Evolutionary conservation across 2,329 filamentous ascomycete genomes (phyloP).

Genomic region (Colletotrichum karsti): DNA sequence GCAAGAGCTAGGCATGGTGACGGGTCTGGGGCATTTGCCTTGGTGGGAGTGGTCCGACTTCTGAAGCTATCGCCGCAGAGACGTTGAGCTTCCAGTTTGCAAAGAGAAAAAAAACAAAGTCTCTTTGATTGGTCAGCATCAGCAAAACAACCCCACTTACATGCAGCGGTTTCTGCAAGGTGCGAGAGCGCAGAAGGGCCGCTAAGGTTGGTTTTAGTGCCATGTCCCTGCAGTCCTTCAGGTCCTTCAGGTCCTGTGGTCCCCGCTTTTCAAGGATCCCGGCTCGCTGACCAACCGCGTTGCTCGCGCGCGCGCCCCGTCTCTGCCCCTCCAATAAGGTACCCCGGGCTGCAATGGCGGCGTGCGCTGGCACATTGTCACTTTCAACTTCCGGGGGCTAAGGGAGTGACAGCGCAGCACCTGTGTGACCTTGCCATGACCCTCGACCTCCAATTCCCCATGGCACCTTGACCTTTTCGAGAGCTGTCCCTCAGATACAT

Average conservation of each 20-base stretch:
- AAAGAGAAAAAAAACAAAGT: conserved; percentile 19
- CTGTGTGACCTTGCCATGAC: background rate
- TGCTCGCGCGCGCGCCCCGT: background rate
- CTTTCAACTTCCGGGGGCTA: background rate
- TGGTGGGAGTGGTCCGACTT: conserved; percentile 25
- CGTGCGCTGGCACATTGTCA: background rate
- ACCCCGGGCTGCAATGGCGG: background rate
- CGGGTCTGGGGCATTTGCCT: conserved; percentile 24
- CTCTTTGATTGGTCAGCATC: conserved; percentile 13
- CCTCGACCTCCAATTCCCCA: background rate
- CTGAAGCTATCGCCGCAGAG: conserved; percentile 2
- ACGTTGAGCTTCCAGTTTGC: conserved; percentile 31
- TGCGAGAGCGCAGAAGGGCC: conserved; percentile 10
- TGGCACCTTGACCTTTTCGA: conserved; percentile 15
- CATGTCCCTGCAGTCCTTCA: conserved; percentile 21
- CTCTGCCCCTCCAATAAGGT: conserved; percentile 1
- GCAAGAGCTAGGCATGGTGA: conserved; percentile 90
- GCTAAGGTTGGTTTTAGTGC: background rate
- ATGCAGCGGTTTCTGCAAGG: conserved; percentile 25
- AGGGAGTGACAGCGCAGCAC: background rate
- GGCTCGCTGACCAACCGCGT: conserved; percentile 16
- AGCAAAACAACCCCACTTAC: background rate
- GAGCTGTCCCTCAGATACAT: conserved; percentile 20
- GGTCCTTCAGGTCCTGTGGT: background rate
- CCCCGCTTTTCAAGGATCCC: conserved; percentile 11